Evolutionary conservation across 139 green algal species (phyloP), one percentile per base, ranked within the genome.

Genomic region (Spirogloea muscicola): DNA sequence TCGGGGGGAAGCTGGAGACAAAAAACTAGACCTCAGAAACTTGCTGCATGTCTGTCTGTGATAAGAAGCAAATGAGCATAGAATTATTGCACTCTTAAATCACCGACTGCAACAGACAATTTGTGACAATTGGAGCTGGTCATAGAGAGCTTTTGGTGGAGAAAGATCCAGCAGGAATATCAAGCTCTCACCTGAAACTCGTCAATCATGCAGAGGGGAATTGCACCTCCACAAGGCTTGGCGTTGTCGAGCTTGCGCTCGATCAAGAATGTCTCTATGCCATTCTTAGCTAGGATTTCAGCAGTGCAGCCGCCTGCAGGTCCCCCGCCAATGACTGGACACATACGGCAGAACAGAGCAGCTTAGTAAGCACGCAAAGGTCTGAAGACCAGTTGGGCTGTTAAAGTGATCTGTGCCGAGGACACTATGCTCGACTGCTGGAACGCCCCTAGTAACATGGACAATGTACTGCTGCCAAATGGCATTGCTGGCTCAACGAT

Each of bases 191-290:
- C 58, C 34, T 96, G 85, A 64, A 98, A 99, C 88, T 99, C 94
- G 51, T 96, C 93, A 6, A 99, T 88, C 94, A 99, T 99, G 88
- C 94, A 99, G 34, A 99, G 86, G 2, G 94, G 94, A 64, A 99
- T 88, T 25, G 84, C 84, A 9, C 84, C 84, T 64, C 84, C 84
- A 67, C 84, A 88, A 7, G 84, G 84, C 90, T 98, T 98, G 89
- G 90, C 96, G 90, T 98, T 98, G 85, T 98, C 91, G 74, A 98
- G 80, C 86, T 98, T 98, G 57, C 94, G 86, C 91, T 99, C 94
- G 76, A 99, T 89, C 49, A 98, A 80, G 82, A 86, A 97, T 6
- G 91, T 92, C 87, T 99, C 94, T 9, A 95, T 85, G 61, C 94
- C 94, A 38, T 71, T 88, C 86, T 95, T 86, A 59, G 94, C 94